A percentile compares a stretch with the other conserved stretches of the same genome.
phyloP scores from a whole-genome alignment of 1,139 yeast species.

The Taphrina flavorubra region DNA sequence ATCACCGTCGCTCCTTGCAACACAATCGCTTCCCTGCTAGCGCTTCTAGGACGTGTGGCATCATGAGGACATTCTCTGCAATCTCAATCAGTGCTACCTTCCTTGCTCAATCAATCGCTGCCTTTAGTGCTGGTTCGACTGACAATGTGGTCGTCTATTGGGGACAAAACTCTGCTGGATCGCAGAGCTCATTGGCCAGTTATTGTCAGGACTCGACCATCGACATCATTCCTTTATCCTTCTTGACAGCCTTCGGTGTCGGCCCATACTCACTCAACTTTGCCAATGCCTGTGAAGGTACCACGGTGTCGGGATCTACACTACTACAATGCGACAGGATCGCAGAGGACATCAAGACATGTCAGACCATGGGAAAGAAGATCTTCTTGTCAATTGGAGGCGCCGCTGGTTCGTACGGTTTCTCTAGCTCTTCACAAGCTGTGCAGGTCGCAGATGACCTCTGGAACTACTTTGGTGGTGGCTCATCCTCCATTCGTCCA shows the following conservation, averaged over 20 bases:
- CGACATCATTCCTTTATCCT: conserved; percentile 75
- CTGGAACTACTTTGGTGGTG: conserved; percentile 89
- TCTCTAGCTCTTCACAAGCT: conserved; percentile 66
- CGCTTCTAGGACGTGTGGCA: background rate
- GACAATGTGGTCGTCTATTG: conserved; percentile 79
- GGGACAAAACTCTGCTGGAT: conserved; percentile 80
- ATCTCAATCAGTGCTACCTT: conserved; percentile 9
- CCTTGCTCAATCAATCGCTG: conserved; percentile 19
- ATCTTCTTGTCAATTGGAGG: conserved; percentile 88
- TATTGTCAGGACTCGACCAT: conserved; percentile 74
- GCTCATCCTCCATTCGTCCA: conserved; percentile 67
- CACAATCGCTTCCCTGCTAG: background rate
- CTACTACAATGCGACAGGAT: conserved; percentile 52
- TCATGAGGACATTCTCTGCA: conserved; percentile 4
- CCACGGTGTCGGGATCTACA: conserved; percentile 49
- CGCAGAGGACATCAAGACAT: conserved; percentile 70
- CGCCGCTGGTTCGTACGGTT: conserved; percentile 79
- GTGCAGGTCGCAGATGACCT: conserved; percentile 71
- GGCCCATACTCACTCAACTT: conserved; percentile 63
- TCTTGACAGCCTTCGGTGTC: conserved; percentile 62
- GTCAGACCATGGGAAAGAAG: conserved; percentile 79
- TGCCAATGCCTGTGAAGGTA: conserved; percentile 60
- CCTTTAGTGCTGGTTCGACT: conserved; percentile 44
- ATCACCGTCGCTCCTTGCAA: background rate
- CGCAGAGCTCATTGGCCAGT: conserved; percentile 66